Evolutionary conservation across 768 basidiomycete genomes (phyloP).

Genomic region (Leccinum variicolor): DNA sequence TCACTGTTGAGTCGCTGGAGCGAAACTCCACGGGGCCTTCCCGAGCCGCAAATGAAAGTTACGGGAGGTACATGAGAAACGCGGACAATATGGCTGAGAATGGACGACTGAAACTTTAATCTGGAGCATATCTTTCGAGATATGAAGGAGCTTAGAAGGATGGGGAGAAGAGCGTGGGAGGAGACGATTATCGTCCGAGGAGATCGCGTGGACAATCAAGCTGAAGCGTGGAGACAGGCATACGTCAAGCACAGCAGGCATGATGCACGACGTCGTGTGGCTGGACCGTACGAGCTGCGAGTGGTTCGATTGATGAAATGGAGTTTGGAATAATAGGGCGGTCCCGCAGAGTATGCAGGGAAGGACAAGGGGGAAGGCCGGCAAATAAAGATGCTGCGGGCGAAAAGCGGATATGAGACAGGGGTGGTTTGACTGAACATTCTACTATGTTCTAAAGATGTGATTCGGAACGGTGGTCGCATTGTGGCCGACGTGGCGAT

Average conservation of each 20-base stretch:
- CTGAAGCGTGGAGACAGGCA: constrained; percentile 1
- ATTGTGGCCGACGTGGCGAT: neutral
- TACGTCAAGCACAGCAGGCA: constrained; percentile 18
- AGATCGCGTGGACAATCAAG: constrained; percentile 10
- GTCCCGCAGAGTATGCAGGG: constrained; percentile 18
- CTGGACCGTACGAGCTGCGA: neutral
- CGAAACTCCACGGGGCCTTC: neutral
- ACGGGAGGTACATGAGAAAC: constrained; percentile 10
- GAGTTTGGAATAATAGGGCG: constrained; percentile 11
- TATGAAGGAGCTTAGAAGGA: constrained; percentile 3
- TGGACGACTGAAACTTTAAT: constrained; percentile 13
- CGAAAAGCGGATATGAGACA: constrained; percentile 3
- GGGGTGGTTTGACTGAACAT: neutral
- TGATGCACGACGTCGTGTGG: neutral
- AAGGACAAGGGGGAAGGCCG: neutral
- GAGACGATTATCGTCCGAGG: constrained; percentile 18
- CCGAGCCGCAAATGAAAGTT: constrained; percentile 3
- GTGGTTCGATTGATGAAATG: constrained; percentile 5
- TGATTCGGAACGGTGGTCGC: neutral
- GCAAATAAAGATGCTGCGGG: constrained; percentile 13
- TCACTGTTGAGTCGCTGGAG: neutral
- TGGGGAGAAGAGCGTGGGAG: constrained; percentile 4
- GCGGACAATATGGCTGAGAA: constrained; percentile 6
- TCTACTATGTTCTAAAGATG: neutral
- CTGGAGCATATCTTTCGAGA: constrained; percentile 15